These are phyloP conservation scores for Quercus lobata DNA, from an alignment of 331 rosid species.

Conservation along the genomic window DNA sequence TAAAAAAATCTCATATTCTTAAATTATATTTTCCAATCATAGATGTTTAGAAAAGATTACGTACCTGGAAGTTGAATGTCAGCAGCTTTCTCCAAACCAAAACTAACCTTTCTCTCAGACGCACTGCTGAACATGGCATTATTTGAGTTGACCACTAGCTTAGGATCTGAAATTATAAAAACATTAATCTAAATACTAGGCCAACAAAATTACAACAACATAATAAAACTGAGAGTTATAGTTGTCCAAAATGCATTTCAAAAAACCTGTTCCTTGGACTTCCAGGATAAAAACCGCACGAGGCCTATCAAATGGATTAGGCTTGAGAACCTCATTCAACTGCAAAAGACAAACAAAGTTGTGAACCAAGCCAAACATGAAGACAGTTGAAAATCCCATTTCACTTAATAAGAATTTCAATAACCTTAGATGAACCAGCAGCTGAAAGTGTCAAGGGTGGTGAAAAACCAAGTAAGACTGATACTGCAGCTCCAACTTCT, in stretches of 20 bases:
- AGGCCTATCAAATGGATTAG: constrained; percentile 94
- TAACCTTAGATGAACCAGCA: constrained; percentile 80
- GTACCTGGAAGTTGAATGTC: constrained; percentile 68
- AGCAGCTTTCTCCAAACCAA: constrained; percentile 52
- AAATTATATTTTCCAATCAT: not conserved
- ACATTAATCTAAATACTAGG: constrained; percentile 5
- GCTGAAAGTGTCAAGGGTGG: constrained; percentile 69
- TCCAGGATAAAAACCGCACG: constrained; percentile 76
- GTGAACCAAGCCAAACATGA: constrained; percentile 17
- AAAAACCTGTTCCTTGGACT: constrained; percentile 74
- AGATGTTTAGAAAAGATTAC: constrained; percentile 4
- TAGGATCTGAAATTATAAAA: constrained; percentile 46
- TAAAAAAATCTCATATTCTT: constrained; percentile 4
- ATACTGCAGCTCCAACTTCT: constrained; percentile 77
- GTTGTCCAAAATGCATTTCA: constrained; percentile 8
- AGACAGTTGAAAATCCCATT: constrained; percentile 9
- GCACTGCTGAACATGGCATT: constrained; percentile 44
- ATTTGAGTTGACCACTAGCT: constrained; percentile 33
- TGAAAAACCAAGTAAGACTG: constrained; percentile 84
- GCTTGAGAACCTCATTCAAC: constrained; percentile 76
- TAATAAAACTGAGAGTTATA: not conserved
- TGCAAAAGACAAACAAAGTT: constrained; percentile 35
- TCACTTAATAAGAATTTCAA: constrained; percentile 15
- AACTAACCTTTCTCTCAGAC: constrained; percentile 27
- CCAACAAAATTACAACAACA: not conserved